Conservation (phyloP, 345 rosid species). For the Syzygium aromaticum region DNA sequence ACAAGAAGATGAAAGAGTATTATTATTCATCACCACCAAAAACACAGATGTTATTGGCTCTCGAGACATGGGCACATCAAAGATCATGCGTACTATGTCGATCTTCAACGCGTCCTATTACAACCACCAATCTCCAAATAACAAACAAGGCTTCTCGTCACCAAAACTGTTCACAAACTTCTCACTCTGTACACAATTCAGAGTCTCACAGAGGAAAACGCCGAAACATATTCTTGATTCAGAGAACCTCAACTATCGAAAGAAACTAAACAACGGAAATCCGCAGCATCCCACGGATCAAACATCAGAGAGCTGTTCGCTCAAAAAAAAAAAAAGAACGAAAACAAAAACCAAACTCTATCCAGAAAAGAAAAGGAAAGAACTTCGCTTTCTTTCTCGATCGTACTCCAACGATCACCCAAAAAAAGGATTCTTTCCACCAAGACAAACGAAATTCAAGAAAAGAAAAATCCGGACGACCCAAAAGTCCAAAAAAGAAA, state of each 20-base stretch:
- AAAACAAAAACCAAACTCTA: neutral
- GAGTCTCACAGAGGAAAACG: neutral
- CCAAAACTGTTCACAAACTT: neutral
- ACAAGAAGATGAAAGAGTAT: neutral
- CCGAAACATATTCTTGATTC: neutral
- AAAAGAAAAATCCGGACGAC: neutral
- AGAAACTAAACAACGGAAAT: neutral
- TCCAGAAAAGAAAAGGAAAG: neutral
- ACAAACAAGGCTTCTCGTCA: neutral
- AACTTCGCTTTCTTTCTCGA: neutral
- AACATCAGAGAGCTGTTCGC: neutral
- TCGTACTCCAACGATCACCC: neutral
- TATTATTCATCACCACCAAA: neutral
- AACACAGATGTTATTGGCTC: neutral
- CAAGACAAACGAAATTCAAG: neutral
- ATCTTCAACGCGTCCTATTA: neutral
- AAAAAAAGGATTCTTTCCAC: neutral
- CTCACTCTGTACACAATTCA: neutral
- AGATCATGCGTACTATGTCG: neutral
- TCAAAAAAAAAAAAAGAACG: rapidly evolving
- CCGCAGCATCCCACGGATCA: neutral
- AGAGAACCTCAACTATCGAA: neutral
- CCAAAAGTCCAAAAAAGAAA: neutral
- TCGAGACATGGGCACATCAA: neutral
- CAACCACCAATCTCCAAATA: neutral